Evolutionary conservation across 2,329 filamentous ascomycete species (phyloP).

Genomic region (Phoma herbarum): DNA sequence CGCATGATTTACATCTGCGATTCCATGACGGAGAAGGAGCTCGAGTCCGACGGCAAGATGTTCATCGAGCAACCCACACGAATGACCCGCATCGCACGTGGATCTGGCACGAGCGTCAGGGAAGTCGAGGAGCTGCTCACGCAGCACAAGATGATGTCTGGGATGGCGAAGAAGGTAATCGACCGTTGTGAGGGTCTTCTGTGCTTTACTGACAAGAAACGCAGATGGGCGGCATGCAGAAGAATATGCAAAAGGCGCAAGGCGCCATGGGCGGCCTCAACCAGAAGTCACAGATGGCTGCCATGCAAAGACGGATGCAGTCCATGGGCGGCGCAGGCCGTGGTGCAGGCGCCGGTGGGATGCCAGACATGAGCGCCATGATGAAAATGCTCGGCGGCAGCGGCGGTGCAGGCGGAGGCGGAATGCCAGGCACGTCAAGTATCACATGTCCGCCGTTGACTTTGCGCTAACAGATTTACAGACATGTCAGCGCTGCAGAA

Average conservation of each 20-base stretch:
- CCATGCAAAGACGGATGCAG: conserved; percentile 95
- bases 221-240: conserved; percentile 84
- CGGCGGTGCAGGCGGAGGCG: conserved; percentile 65
- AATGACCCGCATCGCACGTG: conserved; percentile 90
- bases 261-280: conserved; percentile 90
- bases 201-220: neutral
- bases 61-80: conserved; percentile 91
- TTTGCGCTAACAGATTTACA: neutral
- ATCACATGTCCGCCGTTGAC: neutral
- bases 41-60: conserved; percentile 93
- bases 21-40: conserved; percentile 95
- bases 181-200: neutral
- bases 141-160: conserved; percentile 98
- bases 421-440: conserved; percentile 60
- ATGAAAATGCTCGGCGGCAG: conserved; percentile 88
- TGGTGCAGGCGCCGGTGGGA: conserved; percentile 59
- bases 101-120: conserved; percentile 86
- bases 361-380: conserved; percentile 83
- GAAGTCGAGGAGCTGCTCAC: conserved; percentile 98
- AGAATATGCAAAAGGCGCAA: conserved; percentile 95
- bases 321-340: conserved; percentile 83
- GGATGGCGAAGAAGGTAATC: conserved; percentile 86
- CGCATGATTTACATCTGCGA: conserved; percentile 99
- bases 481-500: conserved; percentile 55
- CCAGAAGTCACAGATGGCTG: conserved; percentile 91